These are phyloP conservation scores for Lepiota brunneoincarnata DNA, from an alignment of 768 basidiomycete species.

Conservation along the genomic window DNA sequence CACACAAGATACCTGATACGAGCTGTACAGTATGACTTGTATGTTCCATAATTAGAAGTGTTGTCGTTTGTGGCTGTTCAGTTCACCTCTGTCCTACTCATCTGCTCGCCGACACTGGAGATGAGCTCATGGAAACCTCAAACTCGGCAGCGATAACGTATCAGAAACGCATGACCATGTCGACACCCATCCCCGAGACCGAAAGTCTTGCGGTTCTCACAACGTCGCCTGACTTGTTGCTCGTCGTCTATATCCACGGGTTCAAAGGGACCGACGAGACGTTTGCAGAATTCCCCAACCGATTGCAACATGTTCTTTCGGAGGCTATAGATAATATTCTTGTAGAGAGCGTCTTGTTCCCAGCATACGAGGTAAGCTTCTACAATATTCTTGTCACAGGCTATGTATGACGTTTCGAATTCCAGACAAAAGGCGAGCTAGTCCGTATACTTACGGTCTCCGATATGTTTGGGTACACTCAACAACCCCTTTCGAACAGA, in stretches of 20 bases:
- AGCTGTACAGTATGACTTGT: too few relatives aligned
- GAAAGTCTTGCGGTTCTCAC: conserved; percentile 18
- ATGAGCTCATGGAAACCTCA: not conserved
- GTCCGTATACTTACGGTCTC: conserved; percentile 48
- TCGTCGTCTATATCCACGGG: conserved; percentile 81
- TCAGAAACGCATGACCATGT: not conserved
- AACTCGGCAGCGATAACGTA: too few relatives aligned
- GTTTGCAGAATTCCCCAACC: conserved; percentile 74
- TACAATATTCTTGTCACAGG: conserved; percentile 4
- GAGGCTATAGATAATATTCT: conserved; percentile 54
- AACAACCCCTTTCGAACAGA: conserved; percentile 18
- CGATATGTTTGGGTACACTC: not conserved
- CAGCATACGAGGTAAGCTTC: conserved; percentile 77
- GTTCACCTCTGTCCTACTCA: conserved; percentile 4
- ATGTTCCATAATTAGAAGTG: too few relatives aligned
- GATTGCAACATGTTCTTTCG: conserved; percentile 73
- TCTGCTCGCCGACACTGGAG: too few relatives aligned
- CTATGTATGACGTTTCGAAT: conserved; percentile 1
- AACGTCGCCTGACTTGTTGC: conserved; percentile 42
- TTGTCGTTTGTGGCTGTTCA: not conserved
- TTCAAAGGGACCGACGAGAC: conserved; percentile 64
- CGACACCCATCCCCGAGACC: not conserved
- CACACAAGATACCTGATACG: too few relatives aligned
- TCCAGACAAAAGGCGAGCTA: conserved; percentile 85
- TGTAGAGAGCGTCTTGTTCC: conserved; percentile 81